Evolutionary conservation across 305 asterid species (phyloP).

Genomic region (Rubia balearica): DNA sequence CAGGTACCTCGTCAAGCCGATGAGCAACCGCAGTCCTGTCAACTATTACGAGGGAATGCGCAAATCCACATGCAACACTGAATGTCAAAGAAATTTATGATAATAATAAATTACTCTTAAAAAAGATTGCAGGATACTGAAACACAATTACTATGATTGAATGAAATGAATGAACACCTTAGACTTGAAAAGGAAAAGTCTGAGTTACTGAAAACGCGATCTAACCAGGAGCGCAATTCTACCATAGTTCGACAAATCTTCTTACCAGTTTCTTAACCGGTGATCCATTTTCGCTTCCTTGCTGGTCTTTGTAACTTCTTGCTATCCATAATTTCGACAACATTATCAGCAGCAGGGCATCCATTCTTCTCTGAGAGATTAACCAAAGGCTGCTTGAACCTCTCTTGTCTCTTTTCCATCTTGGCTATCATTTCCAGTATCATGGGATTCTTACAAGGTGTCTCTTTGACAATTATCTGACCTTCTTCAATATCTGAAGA

Average conservation of each 20-base stretch:
- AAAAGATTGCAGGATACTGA: neutral
- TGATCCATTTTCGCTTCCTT: slow-evolving; percentile 61
- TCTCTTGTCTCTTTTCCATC: slow-evolving; percentile 60
- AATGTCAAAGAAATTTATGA: too few relatives aligned
- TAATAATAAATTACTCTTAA: slow-evolving; percentile 15
- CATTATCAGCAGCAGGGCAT: slow-evolving; percentile 20
- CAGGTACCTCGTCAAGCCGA: slow-evolving; percentile 63
- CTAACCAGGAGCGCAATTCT: neutral
- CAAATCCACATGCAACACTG: slow-evolving; percentile 92
- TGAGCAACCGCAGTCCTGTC: slow-evolving; percentile 64
- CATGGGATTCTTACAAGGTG: slow-evolving; percentile 24
- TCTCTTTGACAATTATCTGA: slow-evolving; percentile 33
- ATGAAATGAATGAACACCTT: too few relatives aligned
- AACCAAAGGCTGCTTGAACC: slow-evolving; percentile 44
- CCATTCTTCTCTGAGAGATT: slow-evolving; percentile 27
- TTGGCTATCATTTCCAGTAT: slow-evolving; percentile 49
- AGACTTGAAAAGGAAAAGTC: too few relatives aligned
- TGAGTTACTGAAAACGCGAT: too few relatives aligned
- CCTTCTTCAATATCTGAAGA: slow-evolving; percentile 59
- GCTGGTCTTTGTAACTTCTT: slow-evolving; percentile 39
- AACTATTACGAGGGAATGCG: slow-evolving; percentile 71
- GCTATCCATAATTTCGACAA: slow-evolving; percentile 21
- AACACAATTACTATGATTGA: too few relatives aligned
- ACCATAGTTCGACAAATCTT: neutral
- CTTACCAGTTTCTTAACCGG: slow-evolving; percentile 20